Conservation (phyloP, 495 filamentous ascomycete species). For the Penicillium antarcticum region DNA sequence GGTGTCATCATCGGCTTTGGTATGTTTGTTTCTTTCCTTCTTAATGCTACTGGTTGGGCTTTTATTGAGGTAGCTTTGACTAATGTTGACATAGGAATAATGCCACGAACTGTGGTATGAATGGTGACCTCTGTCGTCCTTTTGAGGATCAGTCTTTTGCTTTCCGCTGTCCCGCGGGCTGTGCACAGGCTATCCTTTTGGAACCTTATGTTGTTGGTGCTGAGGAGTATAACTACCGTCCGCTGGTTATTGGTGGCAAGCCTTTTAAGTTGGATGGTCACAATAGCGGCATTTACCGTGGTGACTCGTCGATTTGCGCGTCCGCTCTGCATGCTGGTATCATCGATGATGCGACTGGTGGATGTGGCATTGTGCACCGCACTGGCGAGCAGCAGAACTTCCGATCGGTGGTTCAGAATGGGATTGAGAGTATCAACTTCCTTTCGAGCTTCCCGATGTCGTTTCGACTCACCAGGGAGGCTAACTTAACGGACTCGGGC, state of each 20-base stretch:
- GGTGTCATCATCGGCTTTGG: conserved; percentile 53
- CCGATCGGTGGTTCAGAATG: conserved; percentile 48
- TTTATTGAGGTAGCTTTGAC: neutral
- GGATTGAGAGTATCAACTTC: conserved; percentile 63
- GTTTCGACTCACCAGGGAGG: conserved; percentile 51
- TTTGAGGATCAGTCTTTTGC: conserved; percentile 64
- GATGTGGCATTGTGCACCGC: conserved; percentile 67
- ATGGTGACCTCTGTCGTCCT: conserved; percentile 69
- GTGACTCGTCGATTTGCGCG: conserved; percentile 75
- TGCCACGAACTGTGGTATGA: conserved; percentile 61
- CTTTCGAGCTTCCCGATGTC: conserved; percentile 68
- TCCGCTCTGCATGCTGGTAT: conserved; percentile 73
- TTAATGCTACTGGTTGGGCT: neutral
- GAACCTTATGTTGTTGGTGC: conserved; percentile 70
- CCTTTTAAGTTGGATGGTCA: conserved; percentile 36
- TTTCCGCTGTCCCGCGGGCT: conserved; percentile 73
- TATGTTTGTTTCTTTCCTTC: conserved; percentile 18
- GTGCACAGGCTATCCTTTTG: conserved; percentile 56
- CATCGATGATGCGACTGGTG: conserved; percentile 59
- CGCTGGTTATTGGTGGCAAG: conserved; percentile 67
- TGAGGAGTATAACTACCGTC: conserved; percentile 60
- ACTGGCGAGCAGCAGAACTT: conserved; percentile 58
- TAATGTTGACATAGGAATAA: conserved; percentile 27
- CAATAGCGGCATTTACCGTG: conserved; percentile 56
- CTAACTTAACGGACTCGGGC: conserved; percentile 12